Percentiles rank a stretch among this genome's conserved stretches.
Evolutionary conservation across 192 early-diverging fungal genomes (phyloP).

Genomic region (Backusella luteola): DNA sequence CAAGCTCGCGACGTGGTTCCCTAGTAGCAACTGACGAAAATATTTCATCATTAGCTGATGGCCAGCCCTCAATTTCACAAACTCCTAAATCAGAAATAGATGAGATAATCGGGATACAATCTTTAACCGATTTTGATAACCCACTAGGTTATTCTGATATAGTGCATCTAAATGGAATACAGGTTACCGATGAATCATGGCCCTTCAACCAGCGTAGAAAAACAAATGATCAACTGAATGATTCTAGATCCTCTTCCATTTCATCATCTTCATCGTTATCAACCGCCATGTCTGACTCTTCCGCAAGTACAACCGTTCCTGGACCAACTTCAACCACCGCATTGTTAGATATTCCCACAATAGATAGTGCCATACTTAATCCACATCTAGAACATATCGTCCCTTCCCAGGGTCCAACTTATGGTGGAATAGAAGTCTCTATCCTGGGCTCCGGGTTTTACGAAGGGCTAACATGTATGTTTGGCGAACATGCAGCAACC

Average conservation of each 20-base stretch:
- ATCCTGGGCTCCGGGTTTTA: constrained; percentile 83
- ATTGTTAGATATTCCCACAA: neutral
- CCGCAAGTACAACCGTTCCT: neutral
- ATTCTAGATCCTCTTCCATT: neutral
- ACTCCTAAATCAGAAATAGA: constrained; percentile 3
- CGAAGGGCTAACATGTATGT: constrained; percentile 61
- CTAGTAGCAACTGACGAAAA: neutral
- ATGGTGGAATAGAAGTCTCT: constrained; percentile 84
- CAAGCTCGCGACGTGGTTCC: neutral
- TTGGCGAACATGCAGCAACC: constrained; percentile 71
- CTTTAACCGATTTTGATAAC: neutral
- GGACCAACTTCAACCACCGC: neutral
- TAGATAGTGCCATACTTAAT: neutral
- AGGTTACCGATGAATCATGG: constrained; percentile 20
- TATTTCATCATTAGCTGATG: neutral
- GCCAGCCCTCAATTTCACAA: neutral
- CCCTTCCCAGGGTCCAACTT: constrained; percentile 78
- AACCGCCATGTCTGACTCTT: neutral
- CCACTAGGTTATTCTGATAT: neutral
- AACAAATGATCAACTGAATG: neutral
- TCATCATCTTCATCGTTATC: constrained; percentile 1
- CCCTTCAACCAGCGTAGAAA: constrained; percentile 38
- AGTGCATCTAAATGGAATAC: neutral
- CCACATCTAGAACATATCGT: constrained; percentile 65
- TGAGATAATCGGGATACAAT: neutral